Evolutionary conservation across 148 eudicot species (phyloP), one percentile per base, ranked within the genome.

Genomic region (Rhododendron ferrugineum): DNA sequence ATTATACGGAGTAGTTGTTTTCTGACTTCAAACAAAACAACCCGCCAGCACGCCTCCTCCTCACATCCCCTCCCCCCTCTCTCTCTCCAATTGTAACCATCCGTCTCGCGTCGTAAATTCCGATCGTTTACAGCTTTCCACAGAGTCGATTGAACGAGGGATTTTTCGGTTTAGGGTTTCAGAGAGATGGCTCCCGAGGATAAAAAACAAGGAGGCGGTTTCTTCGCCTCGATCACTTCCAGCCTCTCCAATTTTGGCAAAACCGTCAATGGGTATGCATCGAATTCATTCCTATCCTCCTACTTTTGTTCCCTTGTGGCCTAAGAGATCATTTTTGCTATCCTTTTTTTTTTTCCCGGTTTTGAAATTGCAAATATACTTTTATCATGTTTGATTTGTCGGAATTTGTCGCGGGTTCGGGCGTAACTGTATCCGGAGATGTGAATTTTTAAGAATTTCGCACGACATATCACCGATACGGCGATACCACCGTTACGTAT

Each of bases 181-280:
- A n/a, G 34, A 66, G 78, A 56, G 36, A 94, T 94, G 95, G 86
- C 89, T 79, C 85, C 94, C 36, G 88, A 92, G 82, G 91, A 90
- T 54, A 66, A 79, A 54, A 60, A 87, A 76, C 81, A 86, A 83
- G 73, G 92, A 11, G 85, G 98, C 23, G 85, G 85, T 8, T 93
- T 96, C 80, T 96, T 96, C 87, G 79, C 94, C 28, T 88, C 98
- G 8, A 87, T 96, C 84, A 83, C 92, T 50, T 93, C 95, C 23
- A 87, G 96, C 34, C 85, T 94, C 52, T 92, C 98, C 30, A 90
- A 89, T 89, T 93, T 96, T 78, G 91, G 96, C 75, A 89, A 93
- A 92, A 93, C 96, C 46, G 96, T 94, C 82, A 94, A 91, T 56
- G 98, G 98, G 98, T 96, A 92, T 80, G 68, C 30, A 1, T 44